These are phyloP conservation scores for Rhizophora apiculata DNA, from an alignment of 345 rosid genomes.

Conservation along the genomic window DNA sequence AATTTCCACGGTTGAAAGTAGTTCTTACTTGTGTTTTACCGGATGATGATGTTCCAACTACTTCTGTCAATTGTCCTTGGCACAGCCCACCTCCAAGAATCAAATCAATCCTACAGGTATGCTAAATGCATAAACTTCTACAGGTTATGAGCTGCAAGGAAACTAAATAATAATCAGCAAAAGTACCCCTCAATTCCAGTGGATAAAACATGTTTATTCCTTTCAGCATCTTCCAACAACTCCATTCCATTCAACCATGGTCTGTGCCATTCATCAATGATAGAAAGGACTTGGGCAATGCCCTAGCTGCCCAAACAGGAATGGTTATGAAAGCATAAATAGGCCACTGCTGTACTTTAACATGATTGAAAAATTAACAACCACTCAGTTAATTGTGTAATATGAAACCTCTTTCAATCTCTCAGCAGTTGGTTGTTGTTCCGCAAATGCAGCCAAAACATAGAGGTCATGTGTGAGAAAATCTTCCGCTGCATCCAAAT, in stretches of 20 bases:
- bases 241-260: constrained; percentile 64
- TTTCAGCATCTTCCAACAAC: constrained; percentile 46
- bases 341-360: background rate
- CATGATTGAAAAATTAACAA: background rate
- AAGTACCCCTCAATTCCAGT: constrained; percentile 63
- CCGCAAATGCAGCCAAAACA: constrained; percentile 44
- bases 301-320: constrained; percentile 37
- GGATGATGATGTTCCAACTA: constrained; percentile 83
- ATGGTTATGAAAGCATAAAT: background rate
- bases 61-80: constrained; percentile 68
- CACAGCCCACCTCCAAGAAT: constrained; percentile 66
- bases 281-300: constrained; percentile 41
- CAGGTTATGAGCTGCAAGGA: background rate
- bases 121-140: background rate
- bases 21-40: constrained; percentile 82
- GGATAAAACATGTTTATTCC: constrained; percentile 40
- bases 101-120: constrained; percentile 48
- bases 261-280: constrained; percentile 44
- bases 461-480: constrained; percentile 53
- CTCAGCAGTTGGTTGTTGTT: constrained; percentile 29
- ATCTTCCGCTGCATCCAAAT: constrained; percentile 45
- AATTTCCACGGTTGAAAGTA: background rate
- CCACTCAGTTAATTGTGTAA: background rate
- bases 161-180: background rate
- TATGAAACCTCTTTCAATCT: constrained; percentile 44